phyloP scores from a whole-genome alignment of 257 asterid species.

The Nicotiana benthamiana region DNA sequence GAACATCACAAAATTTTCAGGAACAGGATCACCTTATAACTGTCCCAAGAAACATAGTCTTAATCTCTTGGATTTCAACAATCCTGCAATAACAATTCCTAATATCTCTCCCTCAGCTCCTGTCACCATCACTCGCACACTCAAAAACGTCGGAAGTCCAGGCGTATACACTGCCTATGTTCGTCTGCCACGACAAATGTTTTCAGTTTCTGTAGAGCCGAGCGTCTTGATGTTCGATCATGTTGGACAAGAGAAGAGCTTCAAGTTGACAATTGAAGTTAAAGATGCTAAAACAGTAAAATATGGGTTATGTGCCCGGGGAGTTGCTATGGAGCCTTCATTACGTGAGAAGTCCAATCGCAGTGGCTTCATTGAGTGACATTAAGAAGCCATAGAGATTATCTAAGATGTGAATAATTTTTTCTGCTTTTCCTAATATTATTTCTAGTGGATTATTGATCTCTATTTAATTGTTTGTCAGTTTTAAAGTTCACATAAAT shows the following conservation, averaged over 20 bases:
- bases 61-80: conserved; percentile 32
- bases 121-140: conserved; percentile 23
- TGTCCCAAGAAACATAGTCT: conserved; percentile 25
- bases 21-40: not conserved
- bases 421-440: not conserved
- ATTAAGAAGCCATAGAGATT: not conserved
- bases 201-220: conserved; percentile 31
- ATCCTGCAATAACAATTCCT: conserved; percentile 43
- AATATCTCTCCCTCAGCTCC: not conserved
- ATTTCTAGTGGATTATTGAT: not conserved
- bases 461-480: not conserved
- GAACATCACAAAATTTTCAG: not conserved
- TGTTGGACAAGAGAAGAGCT: conserved; percentile 43
- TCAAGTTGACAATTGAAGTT: conserved; percentile 20
- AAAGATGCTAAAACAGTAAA: not conserved
- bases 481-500: not conserved
- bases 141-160: conserved; percentile 49
- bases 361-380: not conserved
- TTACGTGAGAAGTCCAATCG: conserved; percentile 42
- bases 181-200: conserved; percentile 23
- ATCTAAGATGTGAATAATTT: not conserved
- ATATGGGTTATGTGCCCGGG: conserved; percentile 21
- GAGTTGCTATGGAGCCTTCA: conserved; percentile 42
- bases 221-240: conserved; percentile 15
- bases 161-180: conserved; percentile 28